phyloP scores from a whole-genome alignment of 495 filamentous ascomycete genomes.

The Delitschia confertaspora region DNA sequence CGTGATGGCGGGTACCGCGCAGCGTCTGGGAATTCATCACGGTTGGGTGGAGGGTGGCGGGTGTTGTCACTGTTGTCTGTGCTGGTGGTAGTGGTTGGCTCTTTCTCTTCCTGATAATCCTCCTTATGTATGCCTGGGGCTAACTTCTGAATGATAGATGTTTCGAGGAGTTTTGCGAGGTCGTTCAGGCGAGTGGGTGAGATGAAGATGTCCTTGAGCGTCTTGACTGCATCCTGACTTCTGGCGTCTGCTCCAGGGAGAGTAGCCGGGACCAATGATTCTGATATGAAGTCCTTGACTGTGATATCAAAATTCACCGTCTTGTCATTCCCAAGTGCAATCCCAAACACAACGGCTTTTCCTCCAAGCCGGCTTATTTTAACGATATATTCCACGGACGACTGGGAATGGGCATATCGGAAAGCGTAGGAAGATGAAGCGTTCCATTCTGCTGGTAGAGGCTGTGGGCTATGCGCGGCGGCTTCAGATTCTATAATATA shows the following conservation, averaged over 20 bases:
- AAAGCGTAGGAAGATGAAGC: conserved; percentile 60
- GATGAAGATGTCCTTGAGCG: conserved; percentile 64
- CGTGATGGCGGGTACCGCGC: conserved; percentile 44
- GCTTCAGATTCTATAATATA: conserved; percentile 40
- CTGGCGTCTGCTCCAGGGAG: conserved; percentile 21
- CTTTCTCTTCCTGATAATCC: conserved; percentile 55
- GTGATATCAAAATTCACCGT: conserved; percentile 68
- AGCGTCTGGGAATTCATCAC: conserved; percentile 35
- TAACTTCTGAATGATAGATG: conserved; percentile 71
- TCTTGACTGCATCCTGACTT: conserved; percentile 30
- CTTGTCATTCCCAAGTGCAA: conserved; percentile 71
- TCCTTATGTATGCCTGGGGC: conserved; percentile 65
- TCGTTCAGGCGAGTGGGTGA: conserved; percentile 57
- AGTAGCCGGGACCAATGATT: conserved; percentile 48
- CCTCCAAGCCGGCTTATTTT: conserved; percentile 72
- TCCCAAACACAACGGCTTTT: conserved; percentile 72
- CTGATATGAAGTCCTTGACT: conserved; percentile 66
- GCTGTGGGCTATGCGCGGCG: conserved; percentile 37
- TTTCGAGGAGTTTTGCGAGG: conserved; percentile 57
- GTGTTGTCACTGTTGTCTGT: conserved; percentile 1
- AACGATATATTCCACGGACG: conserved; percentile 73
- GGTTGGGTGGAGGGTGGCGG: conserved; percentile 9
- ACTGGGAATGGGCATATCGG: conserved; percentile 84
- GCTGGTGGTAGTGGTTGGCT: background rate
- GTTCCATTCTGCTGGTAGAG: conserved; percentile 77